Percentiles rank a stretch among this genome's conserved stretches.
Evolutionary conservation across 2,329 filamentous ascomycete species (phyloP).

Genomic region (Massarina eburnea): DNA sequence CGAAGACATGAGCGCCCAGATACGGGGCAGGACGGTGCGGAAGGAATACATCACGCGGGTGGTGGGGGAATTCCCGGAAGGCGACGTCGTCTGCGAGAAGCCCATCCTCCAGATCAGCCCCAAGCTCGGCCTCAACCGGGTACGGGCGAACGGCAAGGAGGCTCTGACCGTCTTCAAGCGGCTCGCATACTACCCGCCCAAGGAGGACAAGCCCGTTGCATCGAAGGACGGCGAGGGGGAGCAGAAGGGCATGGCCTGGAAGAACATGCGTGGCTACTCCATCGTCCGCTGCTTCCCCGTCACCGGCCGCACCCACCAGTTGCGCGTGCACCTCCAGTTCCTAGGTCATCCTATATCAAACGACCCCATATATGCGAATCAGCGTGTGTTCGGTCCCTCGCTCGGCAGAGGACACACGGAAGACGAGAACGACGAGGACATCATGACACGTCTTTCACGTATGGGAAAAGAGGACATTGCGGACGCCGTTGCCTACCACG

Average conservation of each 20-base stretch:
- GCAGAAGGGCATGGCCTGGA: conserved; percentile 50
- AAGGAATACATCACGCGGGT: conserved; percentile 96
- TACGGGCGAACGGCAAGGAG: conserved; percentile 88
- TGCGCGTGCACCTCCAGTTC: conserved; percentile 92
- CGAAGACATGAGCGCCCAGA: conserved; percentile 73
- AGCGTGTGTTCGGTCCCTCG: conserved; percentile 81
- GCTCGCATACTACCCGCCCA: conserved; percentile 83
- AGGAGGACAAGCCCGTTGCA: conserved; percentile 23
- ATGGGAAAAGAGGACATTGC: conserved; percentile 96
- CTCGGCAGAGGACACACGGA: conserved; percentile 70
- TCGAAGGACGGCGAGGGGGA: conserved; percentile 10
- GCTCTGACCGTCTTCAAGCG: conserved; percentile 90
- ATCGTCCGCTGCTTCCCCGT: conserved; percentile 92
- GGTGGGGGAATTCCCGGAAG: conserved; percentile 86
- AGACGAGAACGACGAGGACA: conserved; percentile 79
- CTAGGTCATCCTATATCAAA: conserved; percentile 94
- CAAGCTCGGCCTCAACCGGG: conserved; percentile 89
- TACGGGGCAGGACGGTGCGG: conserved; percentile 77
- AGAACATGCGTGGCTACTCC: conserved; percentile 73
- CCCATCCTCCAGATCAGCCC: conserved; percentile 93
- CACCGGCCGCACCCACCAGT: conserved; percentile 91
- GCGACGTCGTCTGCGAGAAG: conserved; percentile 88
- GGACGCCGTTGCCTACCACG: conserved; percentile 88
- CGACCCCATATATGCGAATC: conserved; percentile 96
- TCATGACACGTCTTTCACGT: conserved; percentile 78